Evolutionary conservation across 2,329 filamentous ascomycete genomes (phyloP).

Genomic region (Aotearoamyces nothofagi): DNA sequence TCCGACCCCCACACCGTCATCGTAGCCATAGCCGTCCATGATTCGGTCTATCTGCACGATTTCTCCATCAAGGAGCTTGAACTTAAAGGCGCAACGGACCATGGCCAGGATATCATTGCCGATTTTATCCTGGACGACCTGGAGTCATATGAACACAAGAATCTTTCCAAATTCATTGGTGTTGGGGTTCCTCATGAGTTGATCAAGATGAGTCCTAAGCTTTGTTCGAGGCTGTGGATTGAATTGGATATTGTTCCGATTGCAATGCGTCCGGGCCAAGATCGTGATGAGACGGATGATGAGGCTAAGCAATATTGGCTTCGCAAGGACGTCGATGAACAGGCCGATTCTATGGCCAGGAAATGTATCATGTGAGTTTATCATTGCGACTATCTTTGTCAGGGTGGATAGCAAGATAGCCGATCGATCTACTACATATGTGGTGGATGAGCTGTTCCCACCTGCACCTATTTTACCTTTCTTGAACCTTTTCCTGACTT

Average conservation of each 20-base stretch:
- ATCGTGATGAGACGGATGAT: constrained; percentile 18
- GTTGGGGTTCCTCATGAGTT: constrained; percentile 50
- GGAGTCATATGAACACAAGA: constrained; percentile 42
- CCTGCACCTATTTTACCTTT: no score
- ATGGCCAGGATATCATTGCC: constrained; percentile 32
- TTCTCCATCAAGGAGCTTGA: constrained; percentile 48
- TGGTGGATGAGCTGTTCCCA: no score
- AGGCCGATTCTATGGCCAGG: constrained; percentile 67
- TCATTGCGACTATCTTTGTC: constrained; percentile 1
- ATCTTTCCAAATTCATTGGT: constrained; percentile 62
- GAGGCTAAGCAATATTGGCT: constrained; percentile 30
- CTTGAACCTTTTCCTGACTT: no score
- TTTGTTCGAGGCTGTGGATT: constrained; percentile 60
- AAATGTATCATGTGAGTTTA: constrained; percentile 55
- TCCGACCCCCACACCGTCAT: constrained; percentile 33
- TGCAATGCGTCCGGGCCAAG: constrained; percentile 35
- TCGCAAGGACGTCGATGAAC: constrained; percentile 54
- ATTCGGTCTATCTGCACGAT: constrained; percentile 61
- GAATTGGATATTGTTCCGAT: constrained; percentile 65
- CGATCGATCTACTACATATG: no score
- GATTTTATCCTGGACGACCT: constrained; percentile 44
- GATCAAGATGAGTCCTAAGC: constrained; percentile 41
- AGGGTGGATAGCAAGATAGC: constrained; percentile 4
- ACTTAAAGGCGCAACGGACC: no score
- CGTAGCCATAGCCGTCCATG: constrained; percentile 55